Evolutionary conservation across 352 stramenopile genomes (phyloP), one percentile per base, ranked within the genome.

Genomic region (Pythium guiyangense): DNA sequence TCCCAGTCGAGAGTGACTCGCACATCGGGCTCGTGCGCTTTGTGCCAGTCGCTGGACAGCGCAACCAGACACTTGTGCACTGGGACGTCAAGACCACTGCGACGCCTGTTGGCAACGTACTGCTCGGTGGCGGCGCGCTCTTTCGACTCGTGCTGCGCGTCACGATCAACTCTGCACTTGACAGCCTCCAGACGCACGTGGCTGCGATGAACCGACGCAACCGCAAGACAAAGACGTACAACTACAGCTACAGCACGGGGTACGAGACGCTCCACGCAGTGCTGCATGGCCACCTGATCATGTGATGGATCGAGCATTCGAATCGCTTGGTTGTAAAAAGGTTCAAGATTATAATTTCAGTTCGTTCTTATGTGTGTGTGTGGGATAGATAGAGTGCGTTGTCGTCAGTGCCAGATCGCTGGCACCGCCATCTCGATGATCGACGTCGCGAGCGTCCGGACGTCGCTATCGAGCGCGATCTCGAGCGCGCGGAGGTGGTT

Each of bases 381-480:
- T 25, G 25, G 31, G 31, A 52, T 42, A 52, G 48, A 26, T 17
- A 26, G 31, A 49, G 8, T 18, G 12, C 53, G 2, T 6, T 9
- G 26, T n/a, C 22, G 4, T 70, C 55, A 92, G 68, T 90, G 77
- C 81, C 81, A 92, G 61, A 92, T 92, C 43, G 77, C 71, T 34
- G 81, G 79, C 64, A 92, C 81, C 43, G 81, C 81, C 62, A 88
- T 92, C 57, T 92, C 81, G 54, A 92, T 92, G 59, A 92, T 86
- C 46, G 79, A 74, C 58, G 71, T 90, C 8, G 81, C 79, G 42
- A 90, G 69, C 27, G 49, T 52, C 34, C 77, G 77, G 27, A 88
- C 70, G 53, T 87, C 79, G 17, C 67, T 60, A 54, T 90, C 81
- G 11, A 64, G 29, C 0, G 71, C 73, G 15, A 62, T 60, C 44